phyloP scores from a whole-genome alignment of 2,329 filamentous ascomycete species.

The Alternaria infectoria region DNA sequence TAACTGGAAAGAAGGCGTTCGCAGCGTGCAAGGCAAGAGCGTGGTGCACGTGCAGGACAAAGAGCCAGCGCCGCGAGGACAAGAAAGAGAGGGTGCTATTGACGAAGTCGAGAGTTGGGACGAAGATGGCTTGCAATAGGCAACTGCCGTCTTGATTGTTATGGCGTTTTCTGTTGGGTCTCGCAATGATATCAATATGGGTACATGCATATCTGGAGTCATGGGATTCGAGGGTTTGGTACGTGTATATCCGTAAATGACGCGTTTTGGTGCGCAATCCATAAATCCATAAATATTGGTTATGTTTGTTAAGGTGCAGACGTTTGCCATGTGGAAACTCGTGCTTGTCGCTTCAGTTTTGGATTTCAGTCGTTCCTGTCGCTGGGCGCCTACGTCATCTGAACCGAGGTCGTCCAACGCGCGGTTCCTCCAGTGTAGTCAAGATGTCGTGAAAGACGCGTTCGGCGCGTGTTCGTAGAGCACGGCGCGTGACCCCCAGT shows the following conservation, averaged over 20 bases:
- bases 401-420: neutral
- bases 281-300: neutral
- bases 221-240: slow-evolving; percentile 11
- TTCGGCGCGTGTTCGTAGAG: neutral
- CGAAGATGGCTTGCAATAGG: slow-evolving; percentile 48
- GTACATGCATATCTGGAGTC: slow-evolving; percentile 14
- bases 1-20: slow-evolving; percentile 78
- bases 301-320: neutral
- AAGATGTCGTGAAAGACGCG: neutral
- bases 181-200: slow-evolving; percentile 4
- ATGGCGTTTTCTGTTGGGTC: slow-evolving; percentile 1
- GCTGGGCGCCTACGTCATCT: neutral
- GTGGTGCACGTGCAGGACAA: slow-evolving; percentile 83
- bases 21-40: slow-evolving; percentile 73
- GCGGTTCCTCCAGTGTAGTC: neutral
- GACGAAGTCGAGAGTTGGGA: slow-evolving; percentile 92
- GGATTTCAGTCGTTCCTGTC: neutral
- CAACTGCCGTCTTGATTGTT: neutral
- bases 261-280: slow-evolving; percentile 4
- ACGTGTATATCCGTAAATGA: slow-evolving; percentile 15
- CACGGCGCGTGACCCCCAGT: neutral
- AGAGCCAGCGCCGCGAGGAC: slow-evolving; percentile 61
- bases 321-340: neutral
- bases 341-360: neutral
- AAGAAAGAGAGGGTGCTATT: slow-evolving; percentile 74